phyloP scores from a whole-genome alignment of 1,284 basidiomycete species.

The Trametes versicolor region DNA sequence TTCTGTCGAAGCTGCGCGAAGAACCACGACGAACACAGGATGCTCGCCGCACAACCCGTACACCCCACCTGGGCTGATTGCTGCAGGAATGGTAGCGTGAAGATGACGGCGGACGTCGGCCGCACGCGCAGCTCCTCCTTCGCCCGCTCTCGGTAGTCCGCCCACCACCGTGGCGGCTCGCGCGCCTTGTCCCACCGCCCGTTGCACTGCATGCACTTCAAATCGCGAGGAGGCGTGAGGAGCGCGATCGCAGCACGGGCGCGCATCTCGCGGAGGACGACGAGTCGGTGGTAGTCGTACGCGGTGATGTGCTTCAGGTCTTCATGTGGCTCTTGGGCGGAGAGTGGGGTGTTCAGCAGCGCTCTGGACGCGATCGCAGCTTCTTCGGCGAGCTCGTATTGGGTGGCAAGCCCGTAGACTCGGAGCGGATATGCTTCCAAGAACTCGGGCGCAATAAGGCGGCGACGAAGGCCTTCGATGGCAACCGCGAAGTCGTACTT shows the following conservation, averaged over 20 bases:
- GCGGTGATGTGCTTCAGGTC: conserved; percentile 73
- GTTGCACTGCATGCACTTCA: conserved; percentile 76
- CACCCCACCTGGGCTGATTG: conserved; percentile 61
- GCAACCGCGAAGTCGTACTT: conserved; percentile 71
- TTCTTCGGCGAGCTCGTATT: conserved; percentile 65
- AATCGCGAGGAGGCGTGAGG: conserved; percentile 54
- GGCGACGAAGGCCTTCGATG: conserved; percentile 56
- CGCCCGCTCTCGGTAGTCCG: conserved; percentile 63
- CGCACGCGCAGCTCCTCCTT: conserved; percentile 62
- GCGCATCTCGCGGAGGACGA: conserved; percentile 66
- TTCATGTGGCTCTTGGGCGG: conserved; percentile 63
- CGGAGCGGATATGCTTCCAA: conserved; percentile 59
- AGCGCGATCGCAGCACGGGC: conserved; percentile 57
- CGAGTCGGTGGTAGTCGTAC: conserved; percentile 69
- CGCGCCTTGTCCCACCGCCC: conserved; percentile 57
- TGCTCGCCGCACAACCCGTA: conserved; percentile 66
- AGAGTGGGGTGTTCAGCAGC: conserved; percentile 63
- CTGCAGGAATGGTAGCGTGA: conserved; percentile 67
- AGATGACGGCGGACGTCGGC: conserved; percentile 68
- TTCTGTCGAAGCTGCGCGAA: conserved; percentile 60
- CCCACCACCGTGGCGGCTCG: conserved; percentile 74
- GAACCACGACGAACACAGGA: conserved; percentile 66
- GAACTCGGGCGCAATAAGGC: conserved; percentile 61
- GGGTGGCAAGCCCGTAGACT: conserved; percentile 75
- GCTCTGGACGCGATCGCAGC: conserved; percentile 53